Evolutionary conservation across 441 rosid species (phyloP), one percentile per base, ranked within the genome.

Genomic region (Geranium incanum): DNA sequence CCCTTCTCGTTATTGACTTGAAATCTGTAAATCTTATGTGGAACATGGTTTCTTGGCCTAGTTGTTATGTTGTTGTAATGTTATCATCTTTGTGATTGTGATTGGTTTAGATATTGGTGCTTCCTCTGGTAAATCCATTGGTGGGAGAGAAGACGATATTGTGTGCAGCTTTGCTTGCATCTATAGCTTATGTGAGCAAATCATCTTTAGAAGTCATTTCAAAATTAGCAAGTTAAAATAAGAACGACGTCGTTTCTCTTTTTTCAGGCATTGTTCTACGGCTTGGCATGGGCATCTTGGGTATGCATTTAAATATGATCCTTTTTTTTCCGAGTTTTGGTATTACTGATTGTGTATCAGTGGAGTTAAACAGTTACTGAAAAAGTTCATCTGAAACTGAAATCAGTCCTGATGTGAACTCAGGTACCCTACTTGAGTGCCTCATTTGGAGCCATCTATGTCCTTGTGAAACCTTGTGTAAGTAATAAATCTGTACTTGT

Each of bases 401-500:
- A 11, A 11, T 48, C 2, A 55, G n/a, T 6, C 11, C 11, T 48
- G 55, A 48, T 8, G 2, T 48, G 3, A 11, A 48, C 55, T 48
- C 64, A 59, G 65, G 65, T 60, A 60, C 65, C 65, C 0, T 60
- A 60, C 66, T 33, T 86, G 62, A 74, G 86, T 74, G 88, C 90
- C 39, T 78, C 90, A 48, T 86, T 84, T 69, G 88, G 86, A 69
- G 84, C 82, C 50, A 83, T 86, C 70, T 83, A 77, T 28, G 67
- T 86, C 36, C 84, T 86, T 6, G 84, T 81, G 43, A 86, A 74
- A 37, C 90, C 90, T 68, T 74, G 83, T 5, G 90, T 84, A 57
- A 78, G 88, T 67, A 36, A 0, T 11, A 6, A 21, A 0, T 16
- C 18, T 68, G 4, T 9, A 3, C 6, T 5, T 36, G 19, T 52